Percentiles rank a stretch among this genome's conserved stretches.
These are phyloP conservation scores for Gymnopilus junonius DNA, from an alignment of 768 basidiomycete species.

Conservation along the genomic window DNA sequence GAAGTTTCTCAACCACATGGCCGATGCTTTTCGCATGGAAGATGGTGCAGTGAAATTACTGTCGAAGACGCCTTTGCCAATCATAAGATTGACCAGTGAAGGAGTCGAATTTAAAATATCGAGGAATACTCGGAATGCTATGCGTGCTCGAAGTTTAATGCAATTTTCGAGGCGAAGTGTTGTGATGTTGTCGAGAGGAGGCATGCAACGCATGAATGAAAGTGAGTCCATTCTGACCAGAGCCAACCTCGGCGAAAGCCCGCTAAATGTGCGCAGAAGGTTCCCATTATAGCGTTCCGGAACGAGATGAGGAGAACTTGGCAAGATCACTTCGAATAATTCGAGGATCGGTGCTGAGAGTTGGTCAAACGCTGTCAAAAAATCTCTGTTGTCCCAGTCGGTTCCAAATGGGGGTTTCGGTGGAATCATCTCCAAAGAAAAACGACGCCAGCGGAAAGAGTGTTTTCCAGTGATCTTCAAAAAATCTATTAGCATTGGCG, in stretches of 20 bases:
- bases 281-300: neutral
- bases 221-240: neutral
- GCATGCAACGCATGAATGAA: neutral
- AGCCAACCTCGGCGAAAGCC: neutral
- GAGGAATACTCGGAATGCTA: neutral
- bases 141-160: neutral
- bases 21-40: neutral
- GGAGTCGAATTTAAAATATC: neutral
- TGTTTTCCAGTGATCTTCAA: neutral
- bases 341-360: neutral
- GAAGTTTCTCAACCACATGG: neutral
- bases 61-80: neutral
- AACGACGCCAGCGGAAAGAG: neutral
- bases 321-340: neutral
- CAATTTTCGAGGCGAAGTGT: neutral
- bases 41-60: neutral
- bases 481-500: neutral
- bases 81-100: neutral
- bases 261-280: neutral
- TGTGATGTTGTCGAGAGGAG: neutral
- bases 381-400: neutral
- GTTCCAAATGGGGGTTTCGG: neutral
- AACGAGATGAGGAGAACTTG: neutral
- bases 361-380: neutral
- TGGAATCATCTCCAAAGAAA: neutral